Evolutionary conservation across 1,284 basidiomycete genomes (phyloP).

Genomic region (Earliella scabrosa): DNA sequence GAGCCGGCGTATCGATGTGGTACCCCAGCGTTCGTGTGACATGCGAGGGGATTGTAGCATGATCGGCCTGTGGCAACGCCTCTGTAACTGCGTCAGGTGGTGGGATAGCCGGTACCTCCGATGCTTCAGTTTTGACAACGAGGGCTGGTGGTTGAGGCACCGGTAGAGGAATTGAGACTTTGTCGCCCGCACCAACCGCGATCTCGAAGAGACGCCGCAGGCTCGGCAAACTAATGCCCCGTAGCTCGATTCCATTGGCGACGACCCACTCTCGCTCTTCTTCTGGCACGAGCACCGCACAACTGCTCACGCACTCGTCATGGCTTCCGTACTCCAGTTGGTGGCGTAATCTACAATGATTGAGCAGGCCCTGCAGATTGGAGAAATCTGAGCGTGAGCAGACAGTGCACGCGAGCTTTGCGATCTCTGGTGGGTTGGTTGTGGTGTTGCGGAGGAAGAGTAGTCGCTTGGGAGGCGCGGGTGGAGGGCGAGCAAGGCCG

Average conservation of each 20-base stretch:
- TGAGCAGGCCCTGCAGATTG: constrained; percentile 76
- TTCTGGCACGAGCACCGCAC: constrained; percentile 51
- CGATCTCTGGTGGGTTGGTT: constrained; percentile 41
- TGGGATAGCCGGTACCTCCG: constrained; percentile 6
- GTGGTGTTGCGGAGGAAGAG: constrained; percentile 47
- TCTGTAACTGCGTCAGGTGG: background rate
- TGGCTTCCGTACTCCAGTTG: constrained; percentile 72
- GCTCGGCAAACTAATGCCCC: constrained; percentile 60
- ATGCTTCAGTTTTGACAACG: background rate
- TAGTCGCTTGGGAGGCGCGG: constrained; percentile 43
- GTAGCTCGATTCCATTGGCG: constrained; percentile 58
- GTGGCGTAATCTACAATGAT: constrained; percentile 74
- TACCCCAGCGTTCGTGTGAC: constrained; percentile 67
- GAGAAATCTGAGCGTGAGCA: constrained; percentile 69
- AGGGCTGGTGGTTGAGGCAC: background rate
- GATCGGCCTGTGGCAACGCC: background rate
- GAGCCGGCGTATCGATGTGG: constrained; percentile 70
- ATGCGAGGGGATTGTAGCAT: constrained; percentile 37
- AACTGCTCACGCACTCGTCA: constrained; percentile 72
- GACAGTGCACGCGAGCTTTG: constrained; percentile 60
- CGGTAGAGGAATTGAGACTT: constrained; percentile 1
- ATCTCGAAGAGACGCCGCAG: constrained; percentile 69
- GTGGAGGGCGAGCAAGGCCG: constrained; percentile 40
- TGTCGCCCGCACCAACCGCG: constrained; percentile 55
- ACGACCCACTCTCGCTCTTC: constrained; percentile 51